Evolutionary conservation across 495 filamentous ascomycete species (phyloP), one percentile per base, ranked within the genome.

Genomic region (Zalerion maritima): DNA sequence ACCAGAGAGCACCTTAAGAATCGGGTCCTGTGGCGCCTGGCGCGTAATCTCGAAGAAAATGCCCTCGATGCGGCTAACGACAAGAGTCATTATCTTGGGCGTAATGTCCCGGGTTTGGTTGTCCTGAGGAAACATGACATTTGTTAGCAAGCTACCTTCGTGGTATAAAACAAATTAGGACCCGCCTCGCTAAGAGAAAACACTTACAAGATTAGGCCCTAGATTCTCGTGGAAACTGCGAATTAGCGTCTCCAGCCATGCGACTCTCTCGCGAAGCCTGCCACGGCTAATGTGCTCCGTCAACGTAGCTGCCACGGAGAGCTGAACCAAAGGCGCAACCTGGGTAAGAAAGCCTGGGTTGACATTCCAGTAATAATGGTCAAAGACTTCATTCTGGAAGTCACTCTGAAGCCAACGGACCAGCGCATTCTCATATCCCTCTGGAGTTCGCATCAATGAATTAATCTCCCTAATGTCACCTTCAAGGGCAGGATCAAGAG

Each of bases 241-340:
- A 20, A 96, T 57, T 20, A 85, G 71, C 15, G 67, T 61, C 34
- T 91, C 78, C 28, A 94, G 58, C 81, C 85, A 89, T 15, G 55
- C 51, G 6, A 97, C 56, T 35, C 83, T 81, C 49, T 82, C 61
- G 23, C 54, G 40, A 18, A 79, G 37, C 17, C 45, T 43, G 40
- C 78, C 68, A 18, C 67, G 67, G 16, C 75, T 59, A 35, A 94
- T 60, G 15, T 76, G 64, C 5, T 70, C 62, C 16, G 80, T 80
- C 10, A 96, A 68, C 9, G 81, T 82, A 2, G 83, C 81, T 26
- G 76, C 77, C 18, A 91, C 76, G 0, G 85, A 93, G 14, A 96
- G 68, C 4, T 76, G 59, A 13, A 94, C 69, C 21, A 96, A 68
- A 3, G 80, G 73, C 23, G 72, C 75, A 15, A 94, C 45, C n/a